A percentile compares a stretch with the other conserved stretches of the same genome.
phyloP scores from a whole-genome alignment of 129 eudicot genomes.

The Dittrichia graveolens region DNA sequence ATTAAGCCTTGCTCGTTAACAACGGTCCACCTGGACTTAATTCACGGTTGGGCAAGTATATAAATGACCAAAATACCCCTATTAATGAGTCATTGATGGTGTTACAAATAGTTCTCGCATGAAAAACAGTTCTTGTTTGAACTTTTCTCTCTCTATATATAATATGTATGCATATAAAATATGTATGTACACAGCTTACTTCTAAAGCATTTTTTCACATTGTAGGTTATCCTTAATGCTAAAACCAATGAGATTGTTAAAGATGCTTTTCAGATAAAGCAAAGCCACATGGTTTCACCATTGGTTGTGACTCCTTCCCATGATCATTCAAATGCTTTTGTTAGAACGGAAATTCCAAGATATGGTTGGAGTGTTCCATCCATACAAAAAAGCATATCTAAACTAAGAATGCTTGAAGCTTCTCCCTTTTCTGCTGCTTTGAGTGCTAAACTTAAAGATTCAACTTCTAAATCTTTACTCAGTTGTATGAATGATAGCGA shows the following conservation, averaged over 20 bases:
- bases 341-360: constrained; percentile 7
- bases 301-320: constrained; percentile 37
- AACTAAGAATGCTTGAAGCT: constrained; percentile 55
- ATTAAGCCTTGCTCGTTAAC: too few relatives aligned
- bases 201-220: neutral
- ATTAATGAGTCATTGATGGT: too few relatives aligned
- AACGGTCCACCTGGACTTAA: too few relatives aligned
- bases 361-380: constrained; percentile 37
- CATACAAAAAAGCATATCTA: constrained; percentile 72
- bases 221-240: constrained; percentile 3
- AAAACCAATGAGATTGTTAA: constrained; percentile 22
- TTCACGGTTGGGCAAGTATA: too few relatives aligned
- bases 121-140: too few relatives aligned
- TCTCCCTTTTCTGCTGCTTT: constrained; percentile 61
- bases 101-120: too few relatives aligned
- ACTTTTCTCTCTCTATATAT: too few relatives aligned
- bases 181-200: neutral
- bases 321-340: constrained; percentile 35
- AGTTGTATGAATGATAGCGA: constrained; percentile 20
- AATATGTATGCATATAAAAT: too few relatives aligned
- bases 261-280: constrained; percentile 31
- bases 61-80: too few relatives aligned
- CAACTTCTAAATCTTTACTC: constrained; percentile 38
- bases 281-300: constrained; percentile 33
- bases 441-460: constrained; percentile 49